phyloP scores from a whole-genome alignment of 1,139 yeast species.

The Debaryomycetaceae sp. region DNA sequence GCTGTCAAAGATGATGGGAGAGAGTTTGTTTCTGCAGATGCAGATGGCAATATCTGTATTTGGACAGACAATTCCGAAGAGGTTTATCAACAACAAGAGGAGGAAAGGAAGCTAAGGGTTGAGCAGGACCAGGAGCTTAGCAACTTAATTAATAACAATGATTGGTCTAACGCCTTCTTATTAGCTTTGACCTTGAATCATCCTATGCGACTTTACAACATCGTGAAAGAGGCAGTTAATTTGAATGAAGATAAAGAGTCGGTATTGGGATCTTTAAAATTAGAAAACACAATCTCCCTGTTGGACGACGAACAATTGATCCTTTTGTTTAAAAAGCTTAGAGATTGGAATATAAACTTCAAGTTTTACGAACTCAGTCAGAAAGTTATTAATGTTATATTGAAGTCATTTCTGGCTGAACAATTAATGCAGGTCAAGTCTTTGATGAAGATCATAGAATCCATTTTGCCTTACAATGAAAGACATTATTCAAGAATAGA shows the following conservation, averaged over 20 bases:
- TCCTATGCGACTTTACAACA: conserved; percentile 77
- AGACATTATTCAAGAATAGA: conserved; percentile 79
- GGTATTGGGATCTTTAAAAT: conserved; percentile 55
- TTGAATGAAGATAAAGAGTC: conserved; percentile 44
- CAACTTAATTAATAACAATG: conserved; percentile 65
- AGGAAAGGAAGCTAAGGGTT: conserved; percentile 53
- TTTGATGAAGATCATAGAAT: conserved; percentile 63
- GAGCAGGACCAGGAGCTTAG: conserved; percentile 86
- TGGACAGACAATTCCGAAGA: conserved; percentile 90
- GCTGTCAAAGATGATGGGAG: conserved; percentile 64
- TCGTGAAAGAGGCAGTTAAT: conserved; percentile 54
- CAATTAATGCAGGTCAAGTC: conserved; percentile 64
- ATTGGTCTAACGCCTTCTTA: conserved; percentile 87
- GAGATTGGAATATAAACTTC: conserved; percentile 95
- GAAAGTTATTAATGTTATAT: conserved; percentile 61
- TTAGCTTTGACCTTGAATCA: conserved; percentile 83
- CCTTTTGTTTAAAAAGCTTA: conserved; percentile 62
- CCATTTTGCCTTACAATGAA: conserved; percentile 79
- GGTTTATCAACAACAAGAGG: conserved; percentile 47
- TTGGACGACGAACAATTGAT: conserved; percentile 60
- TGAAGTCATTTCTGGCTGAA: conserved; percentile 52
- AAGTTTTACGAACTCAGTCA: conserved; percentile 80
- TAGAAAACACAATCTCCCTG: conserved; percentile 62
- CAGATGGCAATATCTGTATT: conserved; percentile 84
- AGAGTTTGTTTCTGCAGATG: conserved; percentile 81